Base-by-base conservation (phyloP, 345 rosid genomes). In the Dipteronia sinensis region DNA sequence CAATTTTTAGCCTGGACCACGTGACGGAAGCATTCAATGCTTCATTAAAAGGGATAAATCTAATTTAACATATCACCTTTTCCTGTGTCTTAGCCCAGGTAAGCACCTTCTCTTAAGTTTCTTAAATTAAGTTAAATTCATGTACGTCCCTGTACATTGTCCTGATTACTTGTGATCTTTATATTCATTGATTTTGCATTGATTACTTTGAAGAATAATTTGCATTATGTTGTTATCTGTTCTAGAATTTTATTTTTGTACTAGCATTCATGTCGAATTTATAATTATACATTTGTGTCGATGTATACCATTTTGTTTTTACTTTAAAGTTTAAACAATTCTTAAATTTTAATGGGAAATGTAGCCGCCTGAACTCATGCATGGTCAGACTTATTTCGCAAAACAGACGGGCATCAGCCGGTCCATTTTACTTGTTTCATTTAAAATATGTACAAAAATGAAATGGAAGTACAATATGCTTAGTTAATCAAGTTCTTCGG, bases 21-120 rank as follows among this genome's bases (percentile, higher is more conserved):
- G 92, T 19, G 92, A 88, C 20, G 86, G 85, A 19, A 79, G 80
- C 75, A 82, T 90, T 69, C 94, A 88, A 68, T 90, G 94, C 72
- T 87, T 88, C 87, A 90, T 90, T 16, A 90, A 88, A 81, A 82
- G 94, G 75, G 94, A 90, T 81, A 88, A 88, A 82, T 84, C 92
- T 47, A 90, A 87, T 80, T 83, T 90, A 80, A 90, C 88, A 7
- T 90, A 88, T 81, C 90, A 82, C 69, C 90, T 90, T 40, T 90
- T 83, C 81, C 86, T 90, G 76, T 85, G 88, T 82, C 88, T 88
- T 79, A 90, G 92, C 76, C 88, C 89, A 13, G 89, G 92, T 88
- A 83, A 88, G 89, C 68, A 6, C 42, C 58, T 13, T 27, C 17
- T 55, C 56, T 64, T 76, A 49, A 3, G 10, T 69, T 73, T 73